phyloP scores from a whole-genome alignment of 1,139 yeast genomes.

The Blastobotrys capitulatus region DNA sequence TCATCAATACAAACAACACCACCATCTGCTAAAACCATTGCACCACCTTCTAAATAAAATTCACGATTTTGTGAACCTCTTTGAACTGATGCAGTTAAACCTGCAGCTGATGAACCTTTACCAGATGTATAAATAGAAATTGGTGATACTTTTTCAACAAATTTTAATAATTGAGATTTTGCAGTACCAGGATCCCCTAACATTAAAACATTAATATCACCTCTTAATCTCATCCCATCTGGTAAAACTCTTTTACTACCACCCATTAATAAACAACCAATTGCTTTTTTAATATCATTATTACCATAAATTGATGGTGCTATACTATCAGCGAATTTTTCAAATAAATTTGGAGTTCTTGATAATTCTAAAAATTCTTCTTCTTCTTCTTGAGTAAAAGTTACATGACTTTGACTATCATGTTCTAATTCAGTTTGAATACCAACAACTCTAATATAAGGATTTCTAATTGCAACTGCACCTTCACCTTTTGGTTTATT shows the following conservation, averaged over 20 bases:
- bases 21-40: slow-evolving; percentile 98
- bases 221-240: slow-evolving; percentile 94
- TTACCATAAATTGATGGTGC: slow-evolving; percentile 98
- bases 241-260: slow-evolving; percentile 91
- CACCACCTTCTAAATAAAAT: slow-evolving; percentile 97
- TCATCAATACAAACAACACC: slow-evolving; percentile 99
- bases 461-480: slow-evolving; percentile 86
- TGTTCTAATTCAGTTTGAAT: slow-evolving; percentile 77
- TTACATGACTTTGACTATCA: slow-evolving; percentile 56
- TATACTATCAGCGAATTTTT: slow-evolving; percentile 77
- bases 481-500: slow-evolving; percentile 48
- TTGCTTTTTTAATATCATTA: slow-evolving; percentile 85
- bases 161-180: slow-evolving; percentile 88
- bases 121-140: slow-evolving; percentile 96
- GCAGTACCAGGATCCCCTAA: slow-evolving; percentile 99
- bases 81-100: slow-evolving; percentile 96
- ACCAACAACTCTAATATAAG: slow-evolving; percentile 83
- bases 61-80: slow-evolving; percentile 85
- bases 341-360: slow-evolving; percentile 77
- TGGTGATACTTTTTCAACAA: slow-evolving; percentile 92
- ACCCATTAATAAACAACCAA: slow-evolving; percentile 87
- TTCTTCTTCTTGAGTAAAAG: slow-evolving; percentile 90
- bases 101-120: slow-evolving; percentile 99
- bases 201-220: slow-evolving; percentile 88
- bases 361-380: slow-evolving; percentile 81